Evolutionary conservation across 2,329 filamentous ascomycete species (phyloP), one percentile per base, ranked within the genome.

Genomic region (Simplicillium sp.): DNA sequence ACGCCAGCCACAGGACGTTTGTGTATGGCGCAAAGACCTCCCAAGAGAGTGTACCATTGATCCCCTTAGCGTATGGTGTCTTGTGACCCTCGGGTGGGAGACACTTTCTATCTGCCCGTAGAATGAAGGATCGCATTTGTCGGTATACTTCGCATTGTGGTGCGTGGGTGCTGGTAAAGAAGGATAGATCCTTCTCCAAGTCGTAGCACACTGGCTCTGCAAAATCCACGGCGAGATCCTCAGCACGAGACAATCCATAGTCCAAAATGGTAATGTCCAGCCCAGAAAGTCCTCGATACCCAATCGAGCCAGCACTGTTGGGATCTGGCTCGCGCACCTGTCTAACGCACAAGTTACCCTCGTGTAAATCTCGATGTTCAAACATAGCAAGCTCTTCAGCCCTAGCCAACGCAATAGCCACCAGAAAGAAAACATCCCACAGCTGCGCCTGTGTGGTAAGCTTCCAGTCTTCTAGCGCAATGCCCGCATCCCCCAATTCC

Each of bases 341-440:
- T 3, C 68, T 66, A 37, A 82, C 66, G 46, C 78, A 82, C 13
- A 82, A 57, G 47, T 82, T 82, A 4, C 77, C 77, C 47, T 82
- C 77, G 48, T 82, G 78, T 4, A 82, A 62, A 49, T 82, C 78
- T 6, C 78, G 73, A 50, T 82, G 78, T 75, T 82, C 78, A 41
- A 82, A 82, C 50, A 70, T 66, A 45, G 72, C 66, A 34, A 71
- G 55, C 13, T 70, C 68, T 43, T 82, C 78, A 0, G 76, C 78
- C 35, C 75, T 62, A 1, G 75, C 75, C 17, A 82, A 55, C 1
- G 78, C 77, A 43, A 81, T 69, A 2, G 76, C 68, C 13, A 78
- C 69, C 13, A 77, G 66, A 20, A 82, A 62, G 46, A 82, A 77
- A 3, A 81, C 67, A 41, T 82, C 78, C 77, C 77, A 82, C 3